Evolutionary conservation across 2,329 filamentous ascomycete species (phyloP), one percentile per base, ranked within the genome.

Genomic region (Beauveria varroae): DNA sequence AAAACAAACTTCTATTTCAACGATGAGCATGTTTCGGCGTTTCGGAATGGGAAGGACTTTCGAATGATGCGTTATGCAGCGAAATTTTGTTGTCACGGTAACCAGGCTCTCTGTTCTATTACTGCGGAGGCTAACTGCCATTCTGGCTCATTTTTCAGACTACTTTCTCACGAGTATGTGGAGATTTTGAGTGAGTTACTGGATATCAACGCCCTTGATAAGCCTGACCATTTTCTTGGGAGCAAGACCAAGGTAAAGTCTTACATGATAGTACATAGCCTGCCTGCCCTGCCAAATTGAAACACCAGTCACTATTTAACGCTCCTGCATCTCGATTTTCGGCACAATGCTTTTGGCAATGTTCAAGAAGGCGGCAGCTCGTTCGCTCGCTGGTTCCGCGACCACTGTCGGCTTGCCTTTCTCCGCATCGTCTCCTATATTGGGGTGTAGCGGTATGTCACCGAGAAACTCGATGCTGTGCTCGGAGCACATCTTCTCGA

Each of bases 361-460:
- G 20, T 79, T 77, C 62, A 87, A 75, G 71, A 97, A 99, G 1
- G 86, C 85, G 58, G 79, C 76, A 0, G 90, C 88, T 66, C 90
- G 84, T 37, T 84, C 81, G 67, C 91, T 92, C 1, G 86, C 80
- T 8, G 93, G 91, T 72, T 96, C 91, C 1, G 91, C 84, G 2
- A 96, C 91, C 0, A 98, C 90, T 1, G 93, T 97, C 4, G 95
- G 95, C 73, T 89, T 91, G 1, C 95, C 95, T 22, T 83, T 79
- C 73, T 96, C 91, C 1, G 90, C 91, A 73, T 97, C 91, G 61
- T 91, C 88, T 63, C 92, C 96, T 24, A 98, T 96, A 56, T 80
- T 85, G 4, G 89, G 86, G 72, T 98, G 91, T 54, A 99, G 79
- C 6, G 93, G 93, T 46, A 99, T 88, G 71, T 97, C 90, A 1